Evolutionary conservation across 2,329 filamentous ascomycete genomes (phyloP), one percentile per base, ranked within the genome.

Genomic region (Fusarium acutatum): DNA sequence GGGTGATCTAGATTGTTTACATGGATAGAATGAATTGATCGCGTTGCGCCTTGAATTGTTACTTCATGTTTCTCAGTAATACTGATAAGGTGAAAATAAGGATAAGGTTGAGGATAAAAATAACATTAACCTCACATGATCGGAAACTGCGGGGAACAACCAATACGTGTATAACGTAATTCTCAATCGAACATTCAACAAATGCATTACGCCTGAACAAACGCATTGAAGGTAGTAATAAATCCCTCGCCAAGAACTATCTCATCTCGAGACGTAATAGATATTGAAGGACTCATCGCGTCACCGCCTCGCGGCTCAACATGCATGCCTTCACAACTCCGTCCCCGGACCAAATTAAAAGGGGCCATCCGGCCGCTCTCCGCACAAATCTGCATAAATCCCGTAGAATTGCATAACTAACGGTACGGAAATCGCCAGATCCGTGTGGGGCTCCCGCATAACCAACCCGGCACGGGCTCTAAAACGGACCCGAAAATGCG

Each of bases 401-500:
- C 58, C 43, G 57, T 1, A 1, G 3, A 30, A 3, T 3, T 74
- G 68, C 72, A 74, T 41, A 74, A 66, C 20, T 47, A 15, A 26
- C 52, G 63, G 37, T 22, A 53, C 71, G 72, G 72, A 64, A 28
- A 14, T 10, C 44, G 13, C 6, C 20, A 24, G 14, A 66, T 28
- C 71, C 68, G 71, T 32, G 56, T 54, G 71, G 71, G 56, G 44
- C 40, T 34, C 46, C 46, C 49, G 64, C 72, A 73, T 59, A 73
- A 73, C 58, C 41, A 38, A 20, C 22, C 37, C 26, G 62, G 13
- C 30, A 20, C 38, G 46, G 59, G n/a, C 17, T 65, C 15, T 58
- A 6, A 4, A 30, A 37, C 22, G 30, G 46, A 0, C 28, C 58
- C 70, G 46, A 73, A 17, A 32, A 5, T 4, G 22, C 28, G 4